Percentiles rank a stretch among this genome's conserved stretches.
Evolutionary conservation across 805 yeast species (phyloP).

Genomic region (Zygoascus bituminiphila): DNA sequence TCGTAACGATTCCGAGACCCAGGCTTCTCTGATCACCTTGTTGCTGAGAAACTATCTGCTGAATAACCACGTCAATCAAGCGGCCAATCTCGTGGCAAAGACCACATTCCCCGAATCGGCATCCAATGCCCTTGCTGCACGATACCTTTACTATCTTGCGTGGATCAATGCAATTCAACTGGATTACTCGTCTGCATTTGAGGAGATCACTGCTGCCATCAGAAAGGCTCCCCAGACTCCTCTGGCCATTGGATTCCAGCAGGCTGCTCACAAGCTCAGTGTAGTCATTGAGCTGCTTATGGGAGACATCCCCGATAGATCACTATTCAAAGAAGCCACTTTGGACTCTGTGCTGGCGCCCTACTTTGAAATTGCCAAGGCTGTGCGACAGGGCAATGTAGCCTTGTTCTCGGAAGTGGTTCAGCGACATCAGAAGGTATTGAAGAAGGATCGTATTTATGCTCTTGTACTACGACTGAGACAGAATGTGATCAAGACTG

Average conservation of each 20-base stretch:
- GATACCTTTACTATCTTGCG: constrained; percentile 89
- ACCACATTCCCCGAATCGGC: constrained; percentile 81
- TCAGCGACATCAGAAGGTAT: constrained; percentile 48
- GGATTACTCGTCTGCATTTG: constrained; percentile 84
- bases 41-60: constrained; percentile 72
- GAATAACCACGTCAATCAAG: constrained; percentile 76
- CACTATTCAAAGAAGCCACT: constrained; percentile 60
- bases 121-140: constrained; percentile 79
- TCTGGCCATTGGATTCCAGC: constrained; percentile 78
- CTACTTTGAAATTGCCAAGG: constrained; percentile 78
- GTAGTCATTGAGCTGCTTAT: constrained; percentile 84
- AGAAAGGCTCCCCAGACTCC: constrained; percentile 92
- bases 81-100: constrained; percentile 82
- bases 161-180: constrained; percentile 85
- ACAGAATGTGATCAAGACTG: constrained; percentile 96
- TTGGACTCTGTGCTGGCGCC: constrained; percentile 61
- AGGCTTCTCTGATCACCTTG: constrained; percentile 79
- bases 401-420: constrained; percentile 68
- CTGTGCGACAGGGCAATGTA: constrained; percentile 89
- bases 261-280: constrained; percentile 79
- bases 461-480: constrained; percentile 82
- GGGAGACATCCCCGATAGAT: constrained; percentile 93
- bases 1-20: constrained; percentile 87
- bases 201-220: constrained; percentile 85
- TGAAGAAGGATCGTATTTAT: constrained; percentile 71